Evolutionary conservation across 2,329 filamentous ascomycete species (phyloP).

Genomic region (Plenodomus tracheiphilus): DNA sequence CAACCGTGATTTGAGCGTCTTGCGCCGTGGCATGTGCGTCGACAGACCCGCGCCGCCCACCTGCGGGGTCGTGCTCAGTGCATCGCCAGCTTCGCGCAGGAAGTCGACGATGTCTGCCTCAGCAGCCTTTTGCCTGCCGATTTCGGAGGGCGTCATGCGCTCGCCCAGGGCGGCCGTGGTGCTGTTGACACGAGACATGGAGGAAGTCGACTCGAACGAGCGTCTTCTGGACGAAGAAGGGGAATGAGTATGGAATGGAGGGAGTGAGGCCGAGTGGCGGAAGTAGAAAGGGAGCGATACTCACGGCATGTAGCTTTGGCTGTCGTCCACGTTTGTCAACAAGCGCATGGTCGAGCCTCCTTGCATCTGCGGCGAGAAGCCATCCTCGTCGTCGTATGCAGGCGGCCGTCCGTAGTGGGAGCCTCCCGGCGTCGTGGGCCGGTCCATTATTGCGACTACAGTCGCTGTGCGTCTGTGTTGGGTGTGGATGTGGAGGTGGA

Average conservation of each 20-base stretch:
- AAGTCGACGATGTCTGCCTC: slow-evolving; percentile 50
- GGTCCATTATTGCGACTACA: slow-evolving; percentile 37
- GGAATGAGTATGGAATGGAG: slow-evolving; percentile 26
- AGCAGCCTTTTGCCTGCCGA: slow-evolving; percentile 35
- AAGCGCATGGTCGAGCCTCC: slow-evolving; percentile 53
- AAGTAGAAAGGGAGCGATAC: slow-evolving; percentile 39
- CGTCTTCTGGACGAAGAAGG: slow-evolving; percentile 27
- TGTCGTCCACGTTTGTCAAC: slow-evolving; percentile 52
- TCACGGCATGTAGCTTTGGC: slow-evolving; percentile 48
- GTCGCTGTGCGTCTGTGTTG: slow-evolving; percentile 13
- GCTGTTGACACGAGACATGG: slow-evolving; percentile 36
- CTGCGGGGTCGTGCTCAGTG: slow-evolving; percentile 24
- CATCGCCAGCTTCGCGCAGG: slow-evolving; percentile 46
- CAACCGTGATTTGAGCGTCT: slow-evolving; percentile 27
- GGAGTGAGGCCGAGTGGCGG: slow-evolving; percentile 15
- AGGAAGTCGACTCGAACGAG: slow-evolving; percentile 36
- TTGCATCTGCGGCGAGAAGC: slow-evolving; percentile 37
- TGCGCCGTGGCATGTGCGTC: slow-evolving; percentile 28
- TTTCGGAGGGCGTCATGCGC: slow-evolving; percentile 27
- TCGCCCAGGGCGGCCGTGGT: slow-evolving; percentile 39
- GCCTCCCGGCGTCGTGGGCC: slow-evolving; percentile 38
- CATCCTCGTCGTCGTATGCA: slow-evolving; percentile 50
- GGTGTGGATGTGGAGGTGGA: neutral
- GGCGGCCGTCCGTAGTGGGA: slow-evolving; percentile 48
- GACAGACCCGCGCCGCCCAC: slow-evolving; percentile 5